Base-by-base conservation (phyloP, 1,139 yeast genomes). In the Meyerozyma elateridarum region DNA sequence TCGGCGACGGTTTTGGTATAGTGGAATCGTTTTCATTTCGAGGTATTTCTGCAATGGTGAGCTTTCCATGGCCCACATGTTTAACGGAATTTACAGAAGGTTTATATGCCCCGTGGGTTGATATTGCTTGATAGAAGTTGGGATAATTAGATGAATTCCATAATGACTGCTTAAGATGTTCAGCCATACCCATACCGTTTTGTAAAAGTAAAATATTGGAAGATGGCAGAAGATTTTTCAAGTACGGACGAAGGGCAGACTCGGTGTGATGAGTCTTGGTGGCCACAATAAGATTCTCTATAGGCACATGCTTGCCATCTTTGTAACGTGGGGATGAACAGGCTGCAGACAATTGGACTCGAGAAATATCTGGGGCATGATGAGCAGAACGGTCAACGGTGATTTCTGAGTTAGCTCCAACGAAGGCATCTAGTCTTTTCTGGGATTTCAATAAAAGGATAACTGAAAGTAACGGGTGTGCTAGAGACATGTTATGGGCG, bases 51-150 rank as follows among this genome's bases (percentile, higher is more conserved):
- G 80, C 72, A 12, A 85, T 52, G 37, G 70, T 67, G 35, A 85
- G 53, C 29, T 66, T 65, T 1, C 89, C 94, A 19, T 54, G 53
- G 1, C 89, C 91, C 6, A 81, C 87, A 55, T 82, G 93, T 26
- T 75, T 73, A n/a, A 67, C 59, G 4, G 60, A 52, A 36, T 69
- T 74, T 1, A 71, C 65, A 4, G 62, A 51, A 0, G 56, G 44
- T 35, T 64, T 59, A 45, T 67, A 69, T 15, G 83, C 87, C 3
- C 96, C 97, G 55, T 89, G 96, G 2, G 87, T 73, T 24, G 81
- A 79, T 11, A 89, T 78, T 29, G 89, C 96, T 49, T 79, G 82
- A 48, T 67, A 76, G 6, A 89, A 49, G 12, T 59, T 61, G 12
- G 95, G 95, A 34, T 78, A 51, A 2, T 48, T 32, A 0, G 36